phyloP scores from a whole-genome alignment of 257 asterid species.

The Nicotiana tomentosiformis region DNA sequence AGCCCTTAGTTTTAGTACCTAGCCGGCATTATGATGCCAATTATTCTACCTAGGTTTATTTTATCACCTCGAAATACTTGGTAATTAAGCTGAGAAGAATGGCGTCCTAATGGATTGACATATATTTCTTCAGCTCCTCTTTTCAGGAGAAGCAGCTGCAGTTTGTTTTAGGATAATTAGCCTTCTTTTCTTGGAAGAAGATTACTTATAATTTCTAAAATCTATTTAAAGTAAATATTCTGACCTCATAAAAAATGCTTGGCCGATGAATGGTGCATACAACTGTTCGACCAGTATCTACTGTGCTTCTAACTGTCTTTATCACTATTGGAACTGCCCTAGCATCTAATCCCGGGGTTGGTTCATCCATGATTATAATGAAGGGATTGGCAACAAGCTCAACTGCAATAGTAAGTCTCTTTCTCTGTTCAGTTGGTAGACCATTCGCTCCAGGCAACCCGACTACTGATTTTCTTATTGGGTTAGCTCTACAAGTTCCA shows the following conservation, averaged over 20 bases:
- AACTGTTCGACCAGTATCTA: conserved; percentile 56
- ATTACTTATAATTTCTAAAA: neutral
- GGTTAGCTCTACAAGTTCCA: conserved; percentile 59
- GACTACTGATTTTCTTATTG: conserved; percentile 35
- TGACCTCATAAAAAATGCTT: conserved; percentile 59
- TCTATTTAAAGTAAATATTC: neutral
- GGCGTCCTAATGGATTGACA: neutral
- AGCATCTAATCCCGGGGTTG: conserved; percentile 59
- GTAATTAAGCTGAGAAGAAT: conserved; percentile 34
- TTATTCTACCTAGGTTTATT: neutral
- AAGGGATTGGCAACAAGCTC: conserved; percentile 64
- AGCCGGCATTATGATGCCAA: neutral
- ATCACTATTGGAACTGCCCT: conserved; percentile 64
- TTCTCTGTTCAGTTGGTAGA: conserved; percentile 53
- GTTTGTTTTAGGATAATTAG: neutral
- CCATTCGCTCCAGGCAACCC: conserved; percentile 52
- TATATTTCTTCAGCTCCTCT: neutral
- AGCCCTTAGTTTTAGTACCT: neutral
- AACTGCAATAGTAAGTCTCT: conserved; percentile 61
- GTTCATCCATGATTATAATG: conserved; percentile 57
- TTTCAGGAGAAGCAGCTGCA: conserved; percentile 54
- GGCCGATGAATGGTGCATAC: conserved; percentile 72
- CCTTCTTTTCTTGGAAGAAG: neutral
- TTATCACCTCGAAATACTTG: conserved; percentile 37
- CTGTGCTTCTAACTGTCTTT: conserved; percentile 54